Conservation (phyloP, 441 rosid species). For the Populus trichocarpa region DNA sequence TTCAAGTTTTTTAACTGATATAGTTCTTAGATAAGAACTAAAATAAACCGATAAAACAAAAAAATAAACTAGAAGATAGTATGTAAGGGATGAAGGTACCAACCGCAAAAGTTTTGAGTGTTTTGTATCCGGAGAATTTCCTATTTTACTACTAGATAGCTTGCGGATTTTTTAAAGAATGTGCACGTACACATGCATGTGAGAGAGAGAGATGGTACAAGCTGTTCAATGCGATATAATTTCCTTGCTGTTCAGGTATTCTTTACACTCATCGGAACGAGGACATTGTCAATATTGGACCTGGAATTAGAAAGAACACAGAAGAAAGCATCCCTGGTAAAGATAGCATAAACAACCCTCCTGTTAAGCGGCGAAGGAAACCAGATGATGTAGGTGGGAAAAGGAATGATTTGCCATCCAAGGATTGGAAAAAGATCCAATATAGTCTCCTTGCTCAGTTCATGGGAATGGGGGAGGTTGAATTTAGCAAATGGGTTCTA, state of each 20-base stretch:
- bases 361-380: constrained; percentile 24
- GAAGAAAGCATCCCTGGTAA: constrained; percentile 26
- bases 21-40: not conserved
- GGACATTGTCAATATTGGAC: constrained; percentile 62
- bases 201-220: not conserved
- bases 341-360: constrained; percentile 4
- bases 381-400: constrained; percentile 10
- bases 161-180: too few relatives aligned
- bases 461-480: constrained; percentile 63
- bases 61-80: not conserved
- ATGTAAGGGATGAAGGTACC: not conserved
- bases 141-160: not conserved
- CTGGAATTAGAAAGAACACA: constrained; percentile 18
- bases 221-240: not conserved
- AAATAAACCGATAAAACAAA: not conserved
- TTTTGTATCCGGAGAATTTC: not conserved
- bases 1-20: too few relatives aligned
- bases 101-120: not conserved
- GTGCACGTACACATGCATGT: not conserved
- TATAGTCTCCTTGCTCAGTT: constrained; percentile 55
- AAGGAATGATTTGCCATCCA: constrained; percentile 23
- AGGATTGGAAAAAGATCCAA: constrained; percentile 44
- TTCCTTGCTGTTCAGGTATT: constrained; percentile 43
- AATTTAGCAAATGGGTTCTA: constrained; percentile 81
- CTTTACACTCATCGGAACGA: constrained; percentile 93